Evolutionary conservation across 768 basidiomycete species (phyloP).

Genomic region (Suillus paluster): DNA sequence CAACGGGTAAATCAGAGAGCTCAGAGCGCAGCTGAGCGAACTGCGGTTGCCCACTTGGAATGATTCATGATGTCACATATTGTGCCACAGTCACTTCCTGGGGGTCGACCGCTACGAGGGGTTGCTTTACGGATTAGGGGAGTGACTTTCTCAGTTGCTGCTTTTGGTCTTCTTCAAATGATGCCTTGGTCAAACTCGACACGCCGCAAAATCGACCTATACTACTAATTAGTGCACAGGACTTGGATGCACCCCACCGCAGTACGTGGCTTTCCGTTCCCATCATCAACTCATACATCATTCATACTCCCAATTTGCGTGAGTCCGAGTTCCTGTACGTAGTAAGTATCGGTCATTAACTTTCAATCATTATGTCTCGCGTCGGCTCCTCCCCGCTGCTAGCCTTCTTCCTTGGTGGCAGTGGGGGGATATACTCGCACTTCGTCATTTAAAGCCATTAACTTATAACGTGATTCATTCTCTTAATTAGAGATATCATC

Average conservation of each 20-base stretch:
- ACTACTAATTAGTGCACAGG: not conserved
- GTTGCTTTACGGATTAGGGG: not conserved
- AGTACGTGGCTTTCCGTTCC: not conserved
- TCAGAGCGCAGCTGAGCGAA: conserved; percentile 30
- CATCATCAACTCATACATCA: not conserved
- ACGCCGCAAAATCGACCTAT: too few species aligned
- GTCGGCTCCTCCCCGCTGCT: not conserved
- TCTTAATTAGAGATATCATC: not conserved
- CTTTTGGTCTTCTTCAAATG: not conserved
- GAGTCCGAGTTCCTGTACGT: not conserved
- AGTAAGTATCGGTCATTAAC: not conserved
- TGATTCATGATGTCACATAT: conserved; percentile 13
- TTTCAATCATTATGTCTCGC: not conserved
- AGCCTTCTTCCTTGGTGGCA: too few species aligned
- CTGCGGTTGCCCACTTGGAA: conserved; percentile 1
- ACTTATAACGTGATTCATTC: not conserved
- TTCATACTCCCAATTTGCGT: not conserved
- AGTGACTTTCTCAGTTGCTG: too few species aligned
- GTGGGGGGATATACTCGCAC: not conserved
- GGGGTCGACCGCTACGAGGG: not conserved
- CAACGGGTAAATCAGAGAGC: conserved; percentile 59
- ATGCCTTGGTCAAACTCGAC: not conserved
- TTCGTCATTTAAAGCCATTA: not conserved
- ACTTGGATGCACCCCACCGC: not conserved
- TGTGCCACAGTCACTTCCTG: not conserved